Percentiles rank a stretch among this genome's conserved stretches.
Evolutionary conservation across 129 eudicot species (phyloP).

Genomic region (Flaveria robusta): DNA sequence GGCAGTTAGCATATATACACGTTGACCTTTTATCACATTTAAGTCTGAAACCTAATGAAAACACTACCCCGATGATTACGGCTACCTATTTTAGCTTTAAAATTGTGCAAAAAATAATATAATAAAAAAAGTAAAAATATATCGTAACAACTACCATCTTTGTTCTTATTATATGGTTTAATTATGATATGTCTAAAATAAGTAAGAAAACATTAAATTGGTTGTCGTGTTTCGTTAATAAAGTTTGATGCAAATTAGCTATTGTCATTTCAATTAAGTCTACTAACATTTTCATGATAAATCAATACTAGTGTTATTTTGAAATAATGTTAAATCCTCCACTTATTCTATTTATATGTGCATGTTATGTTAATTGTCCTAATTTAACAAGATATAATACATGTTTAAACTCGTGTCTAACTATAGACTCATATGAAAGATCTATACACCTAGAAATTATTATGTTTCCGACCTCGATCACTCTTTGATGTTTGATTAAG

Average conservation of each 20-base stretch:
- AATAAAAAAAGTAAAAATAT: neutral
- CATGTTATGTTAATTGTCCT: too few relatives aligned
- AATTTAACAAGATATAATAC: too few relatives aligned
- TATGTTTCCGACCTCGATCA: too few relatives aligned
- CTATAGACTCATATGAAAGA: too few relatives aligned
- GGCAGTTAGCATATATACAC: conserved; percentile 38
- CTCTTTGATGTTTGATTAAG: too few relatives aligned
- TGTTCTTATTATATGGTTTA: neutral
- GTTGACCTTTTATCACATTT: conserved; percentile 38
- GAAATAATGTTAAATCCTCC: neutral
- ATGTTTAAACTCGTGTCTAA: too few relatives aligned
- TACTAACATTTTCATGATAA: neutral
- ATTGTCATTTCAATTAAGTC: neutral
- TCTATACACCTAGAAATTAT: too few relatives aligned
- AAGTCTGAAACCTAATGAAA: conserved; percentile 34
- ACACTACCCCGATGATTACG: conserved; percentile 44
- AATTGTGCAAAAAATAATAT: neutral
- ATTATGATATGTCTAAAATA: neutral
- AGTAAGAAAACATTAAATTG: neutral
- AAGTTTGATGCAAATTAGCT: neutral
- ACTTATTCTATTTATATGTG: too few relatives aligned
- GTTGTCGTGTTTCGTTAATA: neutral
- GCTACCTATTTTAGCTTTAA: conserved; percentile 12
- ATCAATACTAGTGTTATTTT: neutral
- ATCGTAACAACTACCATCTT: neutral